These are phyloP conservation scores for Amaranthus tricolor DNA, from an alignment of 179 eudicot species.

Conservation along the genomic window DNA sequence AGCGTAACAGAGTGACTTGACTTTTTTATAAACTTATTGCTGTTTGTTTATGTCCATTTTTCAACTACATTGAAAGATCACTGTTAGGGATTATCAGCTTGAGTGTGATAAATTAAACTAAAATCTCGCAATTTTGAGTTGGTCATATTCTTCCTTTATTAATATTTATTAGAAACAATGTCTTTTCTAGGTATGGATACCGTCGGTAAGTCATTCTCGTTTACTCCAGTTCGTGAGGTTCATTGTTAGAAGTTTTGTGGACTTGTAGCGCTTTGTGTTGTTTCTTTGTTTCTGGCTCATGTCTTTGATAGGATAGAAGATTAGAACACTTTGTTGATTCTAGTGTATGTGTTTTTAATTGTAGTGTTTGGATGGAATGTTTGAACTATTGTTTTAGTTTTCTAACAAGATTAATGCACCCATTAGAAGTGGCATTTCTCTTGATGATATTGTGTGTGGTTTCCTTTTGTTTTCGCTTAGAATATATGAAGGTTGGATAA, in stretches of 20 bases:
- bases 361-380: not conserved
- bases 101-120: not conserved
- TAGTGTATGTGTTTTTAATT: not conserved
- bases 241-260: not conserved
- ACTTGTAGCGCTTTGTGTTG: not conserved
- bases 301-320: not conserved
- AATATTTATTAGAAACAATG: not conserved
- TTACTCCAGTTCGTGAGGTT: too few species aligned
- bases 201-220: not conserved
- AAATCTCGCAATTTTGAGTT: not conserved
- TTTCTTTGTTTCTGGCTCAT: not conserved
- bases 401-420: not conserved
- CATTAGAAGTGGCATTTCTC: not conserved
- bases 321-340: not conserved
- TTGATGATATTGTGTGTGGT: constrained; percentile 2
- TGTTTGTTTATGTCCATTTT: not conserved
- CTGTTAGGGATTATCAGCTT: not conserved
- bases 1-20: not conserved
- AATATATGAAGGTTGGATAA: not conserved
- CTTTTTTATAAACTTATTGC: constrained; percentile 8
- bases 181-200: not conserved
- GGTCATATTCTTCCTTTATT: not conserved
- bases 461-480: not conserved
- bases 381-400: not conserved
- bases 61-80: not conserved